Base-by-base conservation (phyloP, 2,329 filamentous ascomycete species). In the Botrytis aclada region DNA sequence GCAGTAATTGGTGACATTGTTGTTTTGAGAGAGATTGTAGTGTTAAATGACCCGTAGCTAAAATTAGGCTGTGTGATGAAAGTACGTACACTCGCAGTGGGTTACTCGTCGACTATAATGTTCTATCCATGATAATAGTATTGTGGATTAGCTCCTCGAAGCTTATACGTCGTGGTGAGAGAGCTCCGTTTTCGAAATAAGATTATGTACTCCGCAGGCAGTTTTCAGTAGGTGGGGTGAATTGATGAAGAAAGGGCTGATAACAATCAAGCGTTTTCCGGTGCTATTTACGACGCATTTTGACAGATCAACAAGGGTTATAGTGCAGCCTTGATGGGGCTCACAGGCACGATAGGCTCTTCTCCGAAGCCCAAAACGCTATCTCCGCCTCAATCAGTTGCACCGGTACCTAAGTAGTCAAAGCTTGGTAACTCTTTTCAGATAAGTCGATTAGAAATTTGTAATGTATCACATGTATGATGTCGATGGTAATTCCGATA, bases 311-410 rank as follows among this genome's bases (percentile, higher is more conserved):
- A 54, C 64, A 66, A 14, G 64, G 64, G 32, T 16, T 39, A 39
- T 37, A 54, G 64, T 66, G 45, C 37, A 54, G 14, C 32, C 22
- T 39, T 29, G 39, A 66, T 25, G 45, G 43, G 43, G 29, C 41
- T 66, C 14, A 20, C 14, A 54, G 63, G 45, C 25, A n/a, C 25
- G 47, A 51, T 51, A 51, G 47, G 47, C 64, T 66, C 64, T 66
- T 54, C 64, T 66, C 64, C 64, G 45, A 66, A 66, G 32, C 64
- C 45, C 22, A 66, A 66, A 66, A 66, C 64, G 64, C 64, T 54
- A 54, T 51, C 45, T 66, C 64, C 64, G 64, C 32, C 32, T 66
- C 25, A 47, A 66, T 29, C 45, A 51, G 64, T 51, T 54, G 20
- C 41, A 47, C 18, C 41, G 20, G 20, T 47, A 39, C 45, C 45